Conservation (phyloP, 305 asterid genomes). For the Solanum hybrid region DNA sequence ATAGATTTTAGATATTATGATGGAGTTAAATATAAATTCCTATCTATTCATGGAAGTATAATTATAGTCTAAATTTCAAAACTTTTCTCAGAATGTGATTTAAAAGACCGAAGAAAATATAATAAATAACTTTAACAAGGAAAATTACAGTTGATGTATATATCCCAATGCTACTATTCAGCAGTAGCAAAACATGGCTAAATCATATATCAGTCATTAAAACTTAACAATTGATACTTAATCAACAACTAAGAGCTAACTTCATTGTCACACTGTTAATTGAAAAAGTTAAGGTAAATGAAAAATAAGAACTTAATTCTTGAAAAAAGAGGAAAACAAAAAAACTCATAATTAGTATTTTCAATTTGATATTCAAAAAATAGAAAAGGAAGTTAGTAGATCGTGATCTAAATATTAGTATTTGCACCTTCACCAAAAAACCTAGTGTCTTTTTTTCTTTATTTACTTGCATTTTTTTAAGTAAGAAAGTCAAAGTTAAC, state of each 20-base stretch:
- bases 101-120: background rate
- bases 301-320: background rate
- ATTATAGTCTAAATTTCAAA: background rate
- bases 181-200: background rate
- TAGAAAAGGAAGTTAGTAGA: background rate
- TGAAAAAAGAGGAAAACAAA: background rate
- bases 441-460: background rate
- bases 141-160: slow-evolving; percentile 7
- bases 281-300: background rate
- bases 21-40: background rate
- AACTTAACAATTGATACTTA: background rate
- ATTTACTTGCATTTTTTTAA: background rate
- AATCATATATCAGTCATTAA: background rate
- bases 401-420: background rate
- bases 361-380: background rate
- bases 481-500: background rate
- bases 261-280: background rate
- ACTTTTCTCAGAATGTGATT: background rate
- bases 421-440: background rate
- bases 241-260: background rate
- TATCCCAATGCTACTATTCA: background rate
- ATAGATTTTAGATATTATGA: background rate
- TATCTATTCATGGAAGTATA: background rate
- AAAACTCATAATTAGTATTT: background rate
- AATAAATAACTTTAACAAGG: background rate